Conservation (phyloP, 2,329 filamentous ascomycete genomes). For the Cordyceps pruinosa region DNA sequence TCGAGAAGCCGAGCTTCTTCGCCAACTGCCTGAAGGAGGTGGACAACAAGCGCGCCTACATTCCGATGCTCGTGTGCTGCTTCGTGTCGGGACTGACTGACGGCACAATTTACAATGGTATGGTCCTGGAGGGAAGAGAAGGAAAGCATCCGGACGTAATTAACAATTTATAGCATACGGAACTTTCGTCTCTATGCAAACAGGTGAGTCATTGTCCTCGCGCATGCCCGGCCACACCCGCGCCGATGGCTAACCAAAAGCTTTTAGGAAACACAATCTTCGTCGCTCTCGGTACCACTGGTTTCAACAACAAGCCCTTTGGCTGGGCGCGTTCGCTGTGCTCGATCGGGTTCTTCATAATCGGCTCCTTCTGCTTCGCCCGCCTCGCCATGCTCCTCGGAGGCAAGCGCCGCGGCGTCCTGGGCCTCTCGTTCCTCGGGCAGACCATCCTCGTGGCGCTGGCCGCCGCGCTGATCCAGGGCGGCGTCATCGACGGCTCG, state of each 20-base stretch:
- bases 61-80: constrained; percentile 34
- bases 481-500: constrained; percentile 23
- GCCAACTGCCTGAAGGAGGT: constrained; percentile 14
- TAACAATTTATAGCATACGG: constrained; percentile 21
- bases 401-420: constrained; percentile 33
- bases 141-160: not conserved
- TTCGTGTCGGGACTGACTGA: constrained; percentile 34
- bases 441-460: constrained; percentile 46
- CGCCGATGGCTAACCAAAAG: not conserved
- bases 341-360: constrained; percentile 47
- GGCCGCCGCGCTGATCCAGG: constrained; percentile 45
- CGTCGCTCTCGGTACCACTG: constrained; percentile 50
- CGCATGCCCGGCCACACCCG: not conserved
- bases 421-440: constrained; percentile 42
- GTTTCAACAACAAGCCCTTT: constrained; percentile 40
- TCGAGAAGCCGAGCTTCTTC: constrained; percentile 11
- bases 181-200: constrained; percentile 36
- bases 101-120: constrained; percentile 32
- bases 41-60: constrained; percentile 21
- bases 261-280: constrained; percentile 53
- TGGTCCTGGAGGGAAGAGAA: not conserved
- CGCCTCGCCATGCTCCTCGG: constrained; percentile 24
- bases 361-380: constrained; percentile 43
- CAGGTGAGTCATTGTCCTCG: constrained; percentile 16
- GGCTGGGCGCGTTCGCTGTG: constrained; percentile 43